Evolutionary conservation across 1,284 basidiomycete genomes (phyloP).

Genomic region (Salmacisia buchloeana): DNA sequence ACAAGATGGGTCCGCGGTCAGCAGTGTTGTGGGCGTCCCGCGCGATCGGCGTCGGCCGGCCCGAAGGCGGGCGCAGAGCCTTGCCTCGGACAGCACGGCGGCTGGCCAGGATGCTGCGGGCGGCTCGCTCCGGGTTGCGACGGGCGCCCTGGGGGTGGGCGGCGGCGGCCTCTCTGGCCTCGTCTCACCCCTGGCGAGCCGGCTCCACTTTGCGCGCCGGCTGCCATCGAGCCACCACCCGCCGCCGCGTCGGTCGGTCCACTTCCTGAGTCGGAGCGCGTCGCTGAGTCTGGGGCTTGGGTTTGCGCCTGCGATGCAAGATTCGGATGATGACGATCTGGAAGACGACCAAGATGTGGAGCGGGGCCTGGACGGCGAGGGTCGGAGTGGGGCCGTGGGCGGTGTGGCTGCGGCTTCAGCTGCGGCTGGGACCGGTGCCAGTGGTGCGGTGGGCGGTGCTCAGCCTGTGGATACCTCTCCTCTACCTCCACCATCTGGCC

Average conservation of each 20-base stretch:
- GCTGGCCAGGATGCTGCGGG: no score
- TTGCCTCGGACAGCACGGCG: background rate
- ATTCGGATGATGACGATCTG: background rate
- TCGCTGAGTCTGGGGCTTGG: background rate
- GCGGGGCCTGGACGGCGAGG: background rate
- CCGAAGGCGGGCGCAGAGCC: conserved; percentile 1
- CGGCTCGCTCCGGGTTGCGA: no score
- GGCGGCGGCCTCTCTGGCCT: no score
- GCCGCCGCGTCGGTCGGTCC: background rate
- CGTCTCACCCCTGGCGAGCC: no score
- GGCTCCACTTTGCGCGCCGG: no score
- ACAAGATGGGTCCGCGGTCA: no score
- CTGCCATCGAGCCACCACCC: no score
- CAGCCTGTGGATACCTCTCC: background rate
- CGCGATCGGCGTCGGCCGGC: background rate
- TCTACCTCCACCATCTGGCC: background rate
- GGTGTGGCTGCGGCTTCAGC: background rate
- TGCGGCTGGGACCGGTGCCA: no score
- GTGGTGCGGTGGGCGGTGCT: no score
- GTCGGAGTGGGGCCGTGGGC: background rate
- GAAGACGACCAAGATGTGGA: background rate
- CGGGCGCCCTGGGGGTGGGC: no score
- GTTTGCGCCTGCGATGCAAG: conserved; percentile 7
- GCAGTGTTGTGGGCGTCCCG: no score
- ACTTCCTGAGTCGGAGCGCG: conserved; percentile 8